Base-by-base conservation (phyloP, 2,329 filamentous ascomycete genomes). In the Teratosphaeria epicoccoides region DNA sequence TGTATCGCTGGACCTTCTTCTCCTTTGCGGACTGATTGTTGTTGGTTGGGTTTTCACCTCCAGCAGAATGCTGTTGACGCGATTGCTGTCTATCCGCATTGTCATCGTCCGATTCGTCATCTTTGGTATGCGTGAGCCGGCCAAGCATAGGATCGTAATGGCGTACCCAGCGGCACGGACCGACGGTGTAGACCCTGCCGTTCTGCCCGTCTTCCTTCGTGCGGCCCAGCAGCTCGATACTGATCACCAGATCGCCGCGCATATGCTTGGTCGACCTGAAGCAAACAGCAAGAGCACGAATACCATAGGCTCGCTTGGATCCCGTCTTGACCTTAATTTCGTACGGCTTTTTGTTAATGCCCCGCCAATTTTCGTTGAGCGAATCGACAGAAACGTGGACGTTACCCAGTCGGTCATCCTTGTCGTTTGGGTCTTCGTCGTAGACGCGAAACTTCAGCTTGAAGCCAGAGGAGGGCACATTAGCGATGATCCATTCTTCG, bases 91-190 rank as follows among this genome's bases (percentile, higher is more conserved):
- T 23, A 28, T 62, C 62, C 22, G 46, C 68, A 9, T 51, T 28
- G 12, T 40, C 40, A 11, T 59, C 64, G 14, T 62, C 64, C 45
- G 79, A 75, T 5, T 76, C 67, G 10, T 76, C 66, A 62, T 83
- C 76, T 61, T 84, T 73, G 66, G 75, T 71, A 64, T 88, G 87
- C 2, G 84, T 78, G 50, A 96, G 70, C 44, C 88, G 80, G 2
- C 91, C 91, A 55, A 96, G 88, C 74, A 96, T 79, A 3, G 90
- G 88, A 57, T 87, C 94, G 64, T 85, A 91, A 67, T 96, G 91
- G 60, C 87, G 87, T 57, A 85, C 84, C 80, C 83, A 95, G 46
- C 74, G 76, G 50, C 72, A 83, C 69, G 88, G 88, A 0, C 86
- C 89, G 26, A 93, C 61, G 0, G 91, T 96, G 68, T 89, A 95